Percentiles rank a stretch among this genome's conserved stretches.
Evolutionary conservation across 139 green algal genomes (phyloP).

Genomic region (Chlorella sp.): DNA sequence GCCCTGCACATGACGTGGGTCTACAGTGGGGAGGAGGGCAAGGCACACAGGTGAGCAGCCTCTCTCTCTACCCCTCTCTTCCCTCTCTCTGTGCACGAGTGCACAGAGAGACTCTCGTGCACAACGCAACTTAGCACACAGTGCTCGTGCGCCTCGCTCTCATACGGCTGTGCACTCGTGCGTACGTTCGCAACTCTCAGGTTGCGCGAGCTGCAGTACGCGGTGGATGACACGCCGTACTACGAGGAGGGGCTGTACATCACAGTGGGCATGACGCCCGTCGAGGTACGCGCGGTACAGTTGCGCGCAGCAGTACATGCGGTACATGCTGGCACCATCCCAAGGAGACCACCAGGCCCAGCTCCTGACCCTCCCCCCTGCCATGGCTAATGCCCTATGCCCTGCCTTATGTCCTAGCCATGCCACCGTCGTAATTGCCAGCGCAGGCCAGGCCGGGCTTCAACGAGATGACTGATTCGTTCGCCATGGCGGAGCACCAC

Average conservation of each 20-base stretch:
- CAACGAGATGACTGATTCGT: conserved; percentile 12
- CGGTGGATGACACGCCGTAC: conserved; percentile 20
- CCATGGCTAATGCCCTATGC: too few relatives aligned
- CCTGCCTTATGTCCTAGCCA: too few relatives aligned
- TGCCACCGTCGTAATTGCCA: too few relatives aligned
- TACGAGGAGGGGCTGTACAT: conserved; percentile 15
- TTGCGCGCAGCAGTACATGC: too few relatives aligned
- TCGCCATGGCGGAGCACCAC: conserved; percentile 17
- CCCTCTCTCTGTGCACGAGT: background rate
- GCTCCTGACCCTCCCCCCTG: too few relatives aligned
- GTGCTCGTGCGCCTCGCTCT: background rate
- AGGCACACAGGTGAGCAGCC: conserved; percentile 8
- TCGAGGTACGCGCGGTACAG: too few relatives aligned
- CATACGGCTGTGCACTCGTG: background rate
- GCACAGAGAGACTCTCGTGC: background rate
- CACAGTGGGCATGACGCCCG: conserved; percentile 7
- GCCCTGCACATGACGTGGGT: conserved; percentile 32
- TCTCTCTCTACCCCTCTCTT: background rate
- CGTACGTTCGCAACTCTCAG: background rate
- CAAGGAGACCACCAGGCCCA: too few relatives aligned
- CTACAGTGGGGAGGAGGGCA: conserved; percentile 22
- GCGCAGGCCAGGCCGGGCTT: too few relatives aligned
- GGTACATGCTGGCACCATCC: too few relatives aligned
- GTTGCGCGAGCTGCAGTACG: conserved; percentile 26
- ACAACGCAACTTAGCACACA: background rate